phyloP scores from a whole-genome alignment of 805 yeast species.

The Nakazawaea holstii region DNA sequence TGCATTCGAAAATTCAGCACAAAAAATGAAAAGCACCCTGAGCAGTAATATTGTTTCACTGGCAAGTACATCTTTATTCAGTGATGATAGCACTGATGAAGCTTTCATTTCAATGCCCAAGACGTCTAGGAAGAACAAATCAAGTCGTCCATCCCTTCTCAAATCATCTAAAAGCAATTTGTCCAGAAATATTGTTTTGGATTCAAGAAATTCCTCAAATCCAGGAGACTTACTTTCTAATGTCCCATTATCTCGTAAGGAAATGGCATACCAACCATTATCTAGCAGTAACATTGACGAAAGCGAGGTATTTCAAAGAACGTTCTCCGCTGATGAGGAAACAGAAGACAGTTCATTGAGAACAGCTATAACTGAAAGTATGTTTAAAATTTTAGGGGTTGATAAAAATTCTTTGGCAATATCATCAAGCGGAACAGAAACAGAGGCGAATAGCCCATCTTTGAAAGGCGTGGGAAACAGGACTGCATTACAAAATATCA shows the following conservation, averaged over 20 bases:
- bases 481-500: background rate
- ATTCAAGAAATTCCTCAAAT: slow-evolving; percentile 52
- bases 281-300: slow-evolving; percentile 4
- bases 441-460: slow-evolving; percentile 5
- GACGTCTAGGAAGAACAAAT: background rate
- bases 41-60: background rate
- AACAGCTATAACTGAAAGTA: slow-evolving; percentile 62
- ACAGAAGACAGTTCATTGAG: slow-evolving; percentile 63
- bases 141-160: background rate
- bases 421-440: background rate
- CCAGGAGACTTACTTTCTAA: slow-evolving; percentile 86
- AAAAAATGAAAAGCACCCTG: background rate
- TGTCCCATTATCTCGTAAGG: slow-evolving; percentile 58
- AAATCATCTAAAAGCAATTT: background rate
- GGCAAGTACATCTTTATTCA: background rate
- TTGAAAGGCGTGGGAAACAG: background rate
- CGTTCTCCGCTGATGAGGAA: slow-evolving; percentile 60
- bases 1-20: background rate
- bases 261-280: slow-evolving; percentile 12
- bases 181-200: slow-evolving; percentile 47
- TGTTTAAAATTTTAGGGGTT: slow-evolving; percentile 66
- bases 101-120: slow-evolving; percentile 12
- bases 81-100: background rate
- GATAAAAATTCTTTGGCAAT: slow-evolving; percentile 25
- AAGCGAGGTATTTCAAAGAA: slow-evolving; percentile 25